phyloP scores from a whole-genome alignment of 352 stramenopile species.

The Phytopythium vexans region DNA sequence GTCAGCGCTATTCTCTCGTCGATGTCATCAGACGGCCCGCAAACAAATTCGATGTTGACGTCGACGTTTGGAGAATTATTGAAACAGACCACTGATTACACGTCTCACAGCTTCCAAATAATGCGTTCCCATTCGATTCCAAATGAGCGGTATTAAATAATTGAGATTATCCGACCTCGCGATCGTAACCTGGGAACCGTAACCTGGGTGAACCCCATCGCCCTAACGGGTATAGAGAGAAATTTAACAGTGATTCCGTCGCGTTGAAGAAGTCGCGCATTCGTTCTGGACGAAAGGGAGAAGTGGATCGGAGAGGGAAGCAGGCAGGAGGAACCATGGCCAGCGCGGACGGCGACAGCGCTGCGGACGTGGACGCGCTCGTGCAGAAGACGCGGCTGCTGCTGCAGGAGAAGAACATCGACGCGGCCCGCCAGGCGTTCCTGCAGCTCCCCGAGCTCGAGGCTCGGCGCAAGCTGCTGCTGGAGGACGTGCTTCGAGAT shows the following conservation, averaged over 20 bases:
- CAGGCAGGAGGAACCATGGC: no score
- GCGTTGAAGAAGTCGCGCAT: no score
- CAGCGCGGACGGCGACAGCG: conserved; percentile 5
- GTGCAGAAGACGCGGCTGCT: conserved; percentile 29
- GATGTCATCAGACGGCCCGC: conserved; percentile 5
- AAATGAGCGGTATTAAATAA: no score
- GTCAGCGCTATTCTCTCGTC: not conserved
- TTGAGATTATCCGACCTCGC: no score
- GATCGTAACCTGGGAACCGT: no score
- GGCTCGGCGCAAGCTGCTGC: conserved; percentile 24
- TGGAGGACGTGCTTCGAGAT: conserved; percentile 57
- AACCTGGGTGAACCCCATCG: no score
- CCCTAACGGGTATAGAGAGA: no score
- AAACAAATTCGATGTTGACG: conserved; percentile 5
- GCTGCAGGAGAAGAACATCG: conserved; percentile 54
- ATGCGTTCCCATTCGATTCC: no score
- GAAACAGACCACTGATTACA: not conserved
- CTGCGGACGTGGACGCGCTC: conserved; percentile 17
- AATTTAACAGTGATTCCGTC: no score
- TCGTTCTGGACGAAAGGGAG: no score
- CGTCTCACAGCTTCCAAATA: no score
- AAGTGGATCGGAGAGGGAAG: no score
- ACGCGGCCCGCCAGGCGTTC: conserved; percentile 48
- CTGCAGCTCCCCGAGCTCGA: conserved; percentile 59
- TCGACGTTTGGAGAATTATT: conserved; percentile 3